Percentiles rank a stretch among this genome's conserved stretches.
phyloP scores from a whole-genome alignment of 1,139 yeast genomes.

The Pichia sp. region DNA sequence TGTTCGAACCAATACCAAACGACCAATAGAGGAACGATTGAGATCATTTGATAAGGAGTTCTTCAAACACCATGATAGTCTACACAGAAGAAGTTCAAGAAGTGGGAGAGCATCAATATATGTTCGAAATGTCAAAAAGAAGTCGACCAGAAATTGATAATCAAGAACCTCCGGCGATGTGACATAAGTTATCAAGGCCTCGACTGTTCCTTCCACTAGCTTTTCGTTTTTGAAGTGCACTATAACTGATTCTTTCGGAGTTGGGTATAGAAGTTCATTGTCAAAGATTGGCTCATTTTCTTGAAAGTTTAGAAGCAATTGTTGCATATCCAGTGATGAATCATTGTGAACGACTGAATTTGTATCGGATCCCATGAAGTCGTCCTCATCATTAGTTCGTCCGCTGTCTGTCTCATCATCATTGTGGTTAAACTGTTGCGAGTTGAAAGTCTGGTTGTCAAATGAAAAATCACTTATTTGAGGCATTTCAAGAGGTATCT shows the following conservation, averaged over 20 bases:
- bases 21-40: slow-evolving; percentile 49
- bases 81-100: slow-evolving; percentile 54
- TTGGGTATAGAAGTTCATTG: slow-evolving; percentile 30
- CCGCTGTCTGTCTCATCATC: not conserved
- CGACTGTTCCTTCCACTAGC: slow-evolving; percentile 28
- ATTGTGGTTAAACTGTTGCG: not conserved
- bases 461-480: not conserved
- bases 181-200: slow-evolving; percentile 64
- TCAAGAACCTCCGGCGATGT: slow-evolving; percentile 79
- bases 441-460: not conserved
- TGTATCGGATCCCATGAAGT: not conserved
- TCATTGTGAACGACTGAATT: not conserved
- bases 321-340: slow-evolving; percentile 17
- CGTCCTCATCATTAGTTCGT: not conserved
- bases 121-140: slow-evolving; percentile 76
- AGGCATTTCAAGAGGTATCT: slow-evolving; percentile 1
- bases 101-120: slow-evolving; percentile 58
- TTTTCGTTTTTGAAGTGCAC: slow-evolving; percentile 22
- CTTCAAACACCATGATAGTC: slow-evolving; percentile 73
- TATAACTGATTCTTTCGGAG: slow-evolving; percentile 30
- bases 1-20: slow-evolving; percentile 71
- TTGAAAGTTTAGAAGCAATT: slow-evolving; percentile 27
- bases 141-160: slow-evolving; percentile 75
- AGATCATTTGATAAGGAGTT: slow-evolving; percentile 26
- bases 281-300: slow-evolving; percentile 33